Evolutionary conservation across 257 asterid genomes (phyloP).

Genomic region (Capsicum chinense): DNA sequence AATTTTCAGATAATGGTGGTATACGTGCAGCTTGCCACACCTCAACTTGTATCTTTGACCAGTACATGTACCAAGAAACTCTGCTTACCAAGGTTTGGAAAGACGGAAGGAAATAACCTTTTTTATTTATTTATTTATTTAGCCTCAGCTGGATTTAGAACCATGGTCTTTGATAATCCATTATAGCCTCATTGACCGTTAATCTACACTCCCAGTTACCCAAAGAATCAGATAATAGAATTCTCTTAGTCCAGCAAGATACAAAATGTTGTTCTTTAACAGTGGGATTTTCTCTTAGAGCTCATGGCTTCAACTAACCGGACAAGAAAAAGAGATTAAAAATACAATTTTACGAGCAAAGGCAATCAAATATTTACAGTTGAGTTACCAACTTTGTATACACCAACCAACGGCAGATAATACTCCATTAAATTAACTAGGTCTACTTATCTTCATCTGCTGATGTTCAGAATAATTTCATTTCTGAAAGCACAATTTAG

Average conservation of each 20-base stretch:
- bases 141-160: neutral
- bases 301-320: neutral
- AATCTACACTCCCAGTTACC: neutral
- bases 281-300: neutral
- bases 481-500: neutral
- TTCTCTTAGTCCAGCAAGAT: neutral
- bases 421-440: neutral
- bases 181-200: neutral
- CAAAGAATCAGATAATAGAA: neutral
- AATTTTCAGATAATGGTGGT: neutral
- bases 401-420: neutral
- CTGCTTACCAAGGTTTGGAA: neutral
- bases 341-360: neutral
- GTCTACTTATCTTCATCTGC: slow-evolving; percentile 10
- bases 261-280: neutral
- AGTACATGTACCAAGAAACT: neutral
- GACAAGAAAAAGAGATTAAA: neutral
- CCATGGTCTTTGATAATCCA: neutral
- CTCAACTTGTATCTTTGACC: neutral
- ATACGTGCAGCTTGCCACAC: neutral
- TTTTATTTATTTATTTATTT: no score
- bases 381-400: neutral
- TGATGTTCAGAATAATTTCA: neutral
- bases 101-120: neutral
- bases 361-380: neutral